phyloP scores from a whole-genome alignment of 805 yeast species.

The Candida michaelii region DNA sequence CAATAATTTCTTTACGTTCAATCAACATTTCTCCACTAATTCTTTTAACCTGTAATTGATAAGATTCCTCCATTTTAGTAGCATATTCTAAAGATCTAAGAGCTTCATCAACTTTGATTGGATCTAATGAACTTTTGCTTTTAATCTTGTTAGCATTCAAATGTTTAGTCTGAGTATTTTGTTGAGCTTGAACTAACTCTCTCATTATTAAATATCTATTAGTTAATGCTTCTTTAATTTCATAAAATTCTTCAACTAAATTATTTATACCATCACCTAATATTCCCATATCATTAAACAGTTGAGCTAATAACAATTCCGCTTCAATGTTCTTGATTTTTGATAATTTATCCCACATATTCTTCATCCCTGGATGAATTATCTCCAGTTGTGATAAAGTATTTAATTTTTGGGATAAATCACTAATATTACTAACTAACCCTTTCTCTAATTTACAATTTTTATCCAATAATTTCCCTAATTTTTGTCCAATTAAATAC shows the following conservation, averaged over 20 bases:
- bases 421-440: conserved; percentile 45
- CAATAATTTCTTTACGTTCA: conserved; percentile 63
- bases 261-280: conserved; percentile 72
- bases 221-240: conserved; percentile 88
- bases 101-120: conserved; percentile 89
- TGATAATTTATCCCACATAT: conserved; percentile 75
- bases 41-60: conserved; percentile 75
- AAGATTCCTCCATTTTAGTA: conserved; percentile 68
- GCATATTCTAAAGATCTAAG: conserved; percentile 77
- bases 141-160: conserved; percentile 70
- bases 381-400: conserved; percentile 43
- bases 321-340: conserved; percentile 69
- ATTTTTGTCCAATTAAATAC: conserved; percentile 57
- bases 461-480: conserved; percentile 53
- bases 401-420: conserved; percentile 43
- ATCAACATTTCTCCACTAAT: conserved; percentile 82
- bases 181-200: conserved; percentile 78
- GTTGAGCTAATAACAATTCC: conserved; percentile 71
- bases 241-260: conserved; percentile 73
- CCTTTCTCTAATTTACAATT: conserved; percentile 59
- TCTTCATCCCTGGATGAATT: conserved; percentile 67
- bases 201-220: conserved; percentile 92
- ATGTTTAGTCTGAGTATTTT: conserved; percentile 67
- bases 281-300: conserved; percentile 69
- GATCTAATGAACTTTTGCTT: conserved; percentile 72